Evolutionary conservation across 192 early-diverging fungal genomes (phyloP), one percentile per base, ranked within the genome.

Genomic region (Podila epicladia): DNA sequence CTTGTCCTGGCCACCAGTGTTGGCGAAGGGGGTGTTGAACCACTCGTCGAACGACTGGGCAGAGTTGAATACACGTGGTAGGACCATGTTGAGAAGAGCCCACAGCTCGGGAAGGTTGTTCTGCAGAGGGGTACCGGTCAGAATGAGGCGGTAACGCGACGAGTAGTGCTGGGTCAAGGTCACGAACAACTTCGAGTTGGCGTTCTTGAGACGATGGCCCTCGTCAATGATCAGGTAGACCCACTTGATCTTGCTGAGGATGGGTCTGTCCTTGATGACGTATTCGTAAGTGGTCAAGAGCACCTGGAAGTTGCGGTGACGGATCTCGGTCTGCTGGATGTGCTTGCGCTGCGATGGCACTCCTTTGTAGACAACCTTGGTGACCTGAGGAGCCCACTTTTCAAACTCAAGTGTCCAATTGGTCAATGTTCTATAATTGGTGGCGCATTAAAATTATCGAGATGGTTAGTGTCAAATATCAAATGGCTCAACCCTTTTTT

Each of bases 151-250:
- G 82, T 97, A 98, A 9, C 96, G 92, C 4, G 93, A 93, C 32
- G 84, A 86, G 83, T 99, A 99, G 83, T 92, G 92, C 82, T 96
- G 94, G 37, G 94, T 92, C 75, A 99, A 84, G 35, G 94, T 96
- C 13, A 85, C 83, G 24, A 94, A 93, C 37, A 99, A 88, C 73
- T 95, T 96, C 22, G 95, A 95, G 41, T 95, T 85, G 50, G 93
- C 83, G 79, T 98, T 99, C 87, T 99, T 99, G 95, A 99, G 96
- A 66, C 98, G 94, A 83, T 99, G 98, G 69, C 98, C 98, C 82
- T 99, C 98, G 75, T 99, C 98, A 71, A 98, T 96, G 75, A 99
- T 98, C 89, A 97, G 93, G 85, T 98, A 93, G 15, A 98, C 90
- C 98, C 98, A 99, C 82, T 96, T 96, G 71, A 96, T 88, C 82